phyloP scores from a whole-genome alignment of 441 rosid genomes.

The Melastoma candidum region DNA sequence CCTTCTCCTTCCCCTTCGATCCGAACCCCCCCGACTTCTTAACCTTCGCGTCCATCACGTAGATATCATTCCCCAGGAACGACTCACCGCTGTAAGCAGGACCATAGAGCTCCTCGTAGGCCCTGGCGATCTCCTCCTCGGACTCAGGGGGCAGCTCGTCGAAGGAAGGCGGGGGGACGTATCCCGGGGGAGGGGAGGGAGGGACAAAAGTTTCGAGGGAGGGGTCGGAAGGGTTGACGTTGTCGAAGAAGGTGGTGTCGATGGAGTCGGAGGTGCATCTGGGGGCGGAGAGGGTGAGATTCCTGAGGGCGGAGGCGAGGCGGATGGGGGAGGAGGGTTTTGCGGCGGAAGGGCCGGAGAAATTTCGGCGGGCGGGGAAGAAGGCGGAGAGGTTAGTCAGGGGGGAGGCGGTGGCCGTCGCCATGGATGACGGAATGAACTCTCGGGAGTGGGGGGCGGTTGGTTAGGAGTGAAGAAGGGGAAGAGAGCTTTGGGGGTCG shows the following conservation, averaged over 20 bases:
- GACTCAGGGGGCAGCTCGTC: conserved; percentile 65
- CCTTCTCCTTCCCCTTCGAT: conserved; percentile 44
- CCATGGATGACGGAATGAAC: background rate
- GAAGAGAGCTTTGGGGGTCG: background rate
- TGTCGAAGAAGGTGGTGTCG: conserved; percentile 50
- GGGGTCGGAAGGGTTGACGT: conserved; percentile 27
- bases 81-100: conserved; percentile 65
- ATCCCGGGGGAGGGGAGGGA: conserved; percentile 54
- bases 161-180: conserved; percentile 42
- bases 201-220: conserved; percentile 46
- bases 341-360: conserved; percentile 10
- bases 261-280: conserved; percentile 28
- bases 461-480: background rate
- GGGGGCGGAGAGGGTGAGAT: background rate
- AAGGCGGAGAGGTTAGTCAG: conserved; percentile 12
- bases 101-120: conserved; percentile 75
- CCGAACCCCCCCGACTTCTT: conserved; percentile 43
- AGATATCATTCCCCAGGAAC: conserved; percentile 48
- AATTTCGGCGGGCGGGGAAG: conserved; percentile 18
- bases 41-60: conserved; percentile 56
- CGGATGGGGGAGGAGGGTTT: conserved; percentile 7
- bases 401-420: conserved; percentile 1
- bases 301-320: background rate
- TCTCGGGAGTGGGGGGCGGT: background rate
- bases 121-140: conserved; percentile 66